Evolutionary conservation across 2,329 filamentous ascomycete species (phyloP).

Genomic region (Colletotrichum sp.): DNA sequence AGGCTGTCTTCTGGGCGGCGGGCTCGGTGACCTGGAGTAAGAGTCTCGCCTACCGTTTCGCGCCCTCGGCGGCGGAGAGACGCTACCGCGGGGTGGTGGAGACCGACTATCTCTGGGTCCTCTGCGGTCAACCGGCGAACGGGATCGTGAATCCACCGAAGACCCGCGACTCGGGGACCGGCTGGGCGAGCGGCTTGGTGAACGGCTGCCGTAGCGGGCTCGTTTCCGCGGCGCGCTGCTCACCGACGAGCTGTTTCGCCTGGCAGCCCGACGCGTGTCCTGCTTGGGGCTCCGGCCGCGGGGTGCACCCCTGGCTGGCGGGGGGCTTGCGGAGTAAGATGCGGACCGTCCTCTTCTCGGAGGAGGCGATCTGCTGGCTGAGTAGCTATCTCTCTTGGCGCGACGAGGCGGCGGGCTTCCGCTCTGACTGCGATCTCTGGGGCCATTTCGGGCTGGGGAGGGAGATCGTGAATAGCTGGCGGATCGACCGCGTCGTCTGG

Average conservation of each 20-base stretch:
- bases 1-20: constrained; percentile 16
- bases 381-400: constrained; percentile 37
- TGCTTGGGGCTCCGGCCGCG: constrained; percentile 7
- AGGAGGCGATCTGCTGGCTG: constrained; percentile 32
- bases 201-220: constrained; percentile 18
- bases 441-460: constrained; percentile 31
- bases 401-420: constrained; percentile 3
- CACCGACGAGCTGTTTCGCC: constrained; percentile 38
- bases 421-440: constrained; percentile 17
- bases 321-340: constrained; percentile 26
- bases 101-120: constrained; percentile 23
- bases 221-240: constrained; percentile 31
- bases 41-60: constrained; percentile 24
- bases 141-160: constrained; percentile 32
- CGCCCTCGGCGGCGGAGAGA: constrained; percentile 24
- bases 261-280: constrained; percentile 23
- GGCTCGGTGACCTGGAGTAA: constrained; percentile 25
- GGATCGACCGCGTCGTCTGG: constrained; percentile 27
- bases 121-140: constrained; percentile 18
- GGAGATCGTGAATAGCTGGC: constrained; percentile 30
- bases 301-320: constrained; percentile 1
- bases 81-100: constrained; percentile 1
- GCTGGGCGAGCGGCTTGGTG: constrained; percentile 21
- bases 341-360: constrained; percentile 24
- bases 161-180: constrained; percentile 22